phyloP scores from a whole-genome alignment of 2,329 filamentous ascomycete species.

The Fusarium brachygibbosum region DNA sequence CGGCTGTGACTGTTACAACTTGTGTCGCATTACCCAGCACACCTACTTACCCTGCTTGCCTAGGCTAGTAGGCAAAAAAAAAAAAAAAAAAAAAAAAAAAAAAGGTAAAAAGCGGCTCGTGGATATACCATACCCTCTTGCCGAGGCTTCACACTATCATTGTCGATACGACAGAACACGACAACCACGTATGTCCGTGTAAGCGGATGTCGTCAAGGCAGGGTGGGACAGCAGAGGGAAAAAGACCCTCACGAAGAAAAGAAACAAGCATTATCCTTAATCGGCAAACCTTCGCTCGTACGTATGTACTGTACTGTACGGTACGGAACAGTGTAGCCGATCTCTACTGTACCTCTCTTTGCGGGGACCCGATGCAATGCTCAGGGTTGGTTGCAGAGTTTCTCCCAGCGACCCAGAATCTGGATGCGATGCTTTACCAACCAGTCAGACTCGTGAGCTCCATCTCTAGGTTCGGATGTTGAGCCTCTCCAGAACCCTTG shows the following conservation, averaged over 20 bases:
- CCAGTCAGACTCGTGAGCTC: constrained; percentile 2
- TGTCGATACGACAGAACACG: constrained; percentile 31
- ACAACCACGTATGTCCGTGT: constrained; percentile 9
- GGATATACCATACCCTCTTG: neutral
- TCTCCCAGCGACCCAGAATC: neutral
- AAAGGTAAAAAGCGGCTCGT: constrained; percentile 20
- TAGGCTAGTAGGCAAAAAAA: too few relatives aligned
- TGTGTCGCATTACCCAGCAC: neutral
- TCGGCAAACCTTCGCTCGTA: constrained; percentile 1
- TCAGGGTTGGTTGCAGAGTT: neutral
- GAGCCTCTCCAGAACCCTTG: constrained; percentile 35
- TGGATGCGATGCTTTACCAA: neutral
- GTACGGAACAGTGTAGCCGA: constrained; percentile 7
- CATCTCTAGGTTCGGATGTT: constrained; percentile 28
- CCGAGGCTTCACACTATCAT: constrained; percentile 27
- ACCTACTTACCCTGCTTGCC: too few relatives aligned
- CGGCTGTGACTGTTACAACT: neutral
- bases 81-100: too few relatives aligned
- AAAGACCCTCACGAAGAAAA: constrained; percentile 7
- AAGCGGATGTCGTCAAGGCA: constrained; percentile 16
- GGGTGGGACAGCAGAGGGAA: neutral
- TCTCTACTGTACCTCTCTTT: constrained; percentile 1
- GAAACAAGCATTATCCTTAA: constrained; percentile 7
- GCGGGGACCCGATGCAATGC: neutral
- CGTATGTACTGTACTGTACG: neutral